Evolutionary conservation across 192 early-diverging fungal species (phyloP), one percentile per base, ranked within the genome.

Genomic region (Piromyces finnis): DNA sequence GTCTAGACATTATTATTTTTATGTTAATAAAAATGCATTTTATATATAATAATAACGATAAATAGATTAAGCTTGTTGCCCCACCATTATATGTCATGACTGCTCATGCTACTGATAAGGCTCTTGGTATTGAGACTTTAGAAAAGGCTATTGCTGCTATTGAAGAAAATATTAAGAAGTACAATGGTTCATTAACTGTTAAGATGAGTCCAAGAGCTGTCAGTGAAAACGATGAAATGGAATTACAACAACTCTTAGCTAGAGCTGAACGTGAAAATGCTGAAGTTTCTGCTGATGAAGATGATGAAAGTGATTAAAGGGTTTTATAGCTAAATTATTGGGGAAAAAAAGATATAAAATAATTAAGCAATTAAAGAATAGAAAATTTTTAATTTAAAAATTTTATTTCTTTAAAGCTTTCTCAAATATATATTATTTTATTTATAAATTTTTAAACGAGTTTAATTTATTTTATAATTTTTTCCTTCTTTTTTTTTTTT

Each of bases 31-130:
- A n/a, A n/a, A n/a, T n/a, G n/a, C n/a, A n/a, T n/a, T n/a, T n/a
- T n/a, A n/a, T n/a, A n/a, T n/a, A n/a, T n/a, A n/a, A n/a, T n/a
- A n/a, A n/a, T n/a, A n/a, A n/a, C n/a, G n/a, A n/a, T n/a, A n/a
- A 30, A 29, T 15, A 87, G 83, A 91, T 96, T 83, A 92, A 92
- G 79, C 91, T 97, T 81, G 91, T 99, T 78, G 95, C 96, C 1
- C 95, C 97, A 35, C 97, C 97, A 27, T 87, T 94, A 68, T 99
- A 98, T 85, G 95, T 97, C 77, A 92, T 99, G 83, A 91, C 93
- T 77, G 93, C 95, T 16, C 92, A 92, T 78, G 90, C 93, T 27
- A 81, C 94, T 59, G 95, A 98, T 80, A 97, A 96, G 86, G 86
- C 85, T 29, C 82, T 87, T 41, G 97, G 96, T 80, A 91, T 99